Percentiles rank a stretch among this genome's conserved stretches.
Conservation (phyloP, 768 basidiomycete genomes). For the Kwoniella mangroviensis region DNA sequence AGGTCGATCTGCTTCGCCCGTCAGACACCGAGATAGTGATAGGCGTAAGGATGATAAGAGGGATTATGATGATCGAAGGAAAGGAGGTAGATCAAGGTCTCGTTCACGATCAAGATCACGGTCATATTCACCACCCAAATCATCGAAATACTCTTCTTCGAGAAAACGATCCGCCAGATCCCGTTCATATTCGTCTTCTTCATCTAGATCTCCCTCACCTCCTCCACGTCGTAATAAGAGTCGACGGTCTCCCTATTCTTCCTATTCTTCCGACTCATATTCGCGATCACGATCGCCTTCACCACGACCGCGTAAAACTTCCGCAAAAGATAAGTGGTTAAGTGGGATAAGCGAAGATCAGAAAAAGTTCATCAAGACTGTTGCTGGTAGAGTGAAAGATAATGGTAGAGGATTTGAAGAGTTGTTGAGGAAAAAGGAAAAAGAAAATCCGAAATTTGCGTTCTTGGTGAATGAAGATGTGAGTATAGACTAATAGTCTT, state of each 20-base stretch:
- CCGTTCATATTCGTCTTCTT: slow-evolving; percentile 23
- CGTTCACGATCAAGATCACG: slow-evolving; percentile 24
- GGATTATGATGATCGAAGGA: background rate
- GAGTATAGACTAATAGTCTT: slow-evolving; percentile 19
- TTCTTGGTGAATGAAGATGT: slow-evolving; percentile 66
- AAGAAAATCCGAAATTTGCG: slow-evolving; percentile 76
- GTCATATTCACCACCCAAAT: slow-evolving; percentile 63
- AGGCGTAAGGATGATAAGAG: background rate
- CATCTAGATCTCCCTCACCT: slow-evolving; percentile 29
- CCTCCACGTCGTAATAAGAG: slow-evolving; percentile 8
- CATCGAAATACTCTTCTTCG: slow-evolving; percentile 14
- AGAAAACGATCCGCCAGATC: slow-evolving; percentile 26
- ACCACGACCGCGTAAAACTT: slow-evolving; percentile 41
- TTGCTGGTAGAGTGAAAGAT: slow-evolving; percentile 80
- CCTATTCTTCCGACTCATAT: slow-evolving; percentile 42
- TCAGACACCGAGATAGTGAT: slow-evolving; percentile 10
- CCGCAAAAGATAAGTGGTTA: slow-evolving; percentile 38
- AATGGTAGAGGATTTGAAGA: slow-evolving; percentile 79
- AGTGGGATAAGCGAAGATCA: slow-evolving; percentile 66
- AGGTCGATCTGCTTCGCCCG: slow-evolving; percentile 25
- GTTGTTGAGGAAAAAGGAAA: slow-evolving; percentile 74
- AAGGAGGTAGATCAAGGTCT: background rate
- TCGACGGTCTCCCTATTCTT: slow-evolving; percentile 12
- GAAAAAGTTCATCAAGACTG: slow-evolving; percentile 82
- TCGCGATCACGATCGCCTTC: slow-evolving; percentile 62